Evolutionary conservation across 23 red algal genomes (phyloP).

Genomic region (Gracilaria vermiculophylla): DNA sequence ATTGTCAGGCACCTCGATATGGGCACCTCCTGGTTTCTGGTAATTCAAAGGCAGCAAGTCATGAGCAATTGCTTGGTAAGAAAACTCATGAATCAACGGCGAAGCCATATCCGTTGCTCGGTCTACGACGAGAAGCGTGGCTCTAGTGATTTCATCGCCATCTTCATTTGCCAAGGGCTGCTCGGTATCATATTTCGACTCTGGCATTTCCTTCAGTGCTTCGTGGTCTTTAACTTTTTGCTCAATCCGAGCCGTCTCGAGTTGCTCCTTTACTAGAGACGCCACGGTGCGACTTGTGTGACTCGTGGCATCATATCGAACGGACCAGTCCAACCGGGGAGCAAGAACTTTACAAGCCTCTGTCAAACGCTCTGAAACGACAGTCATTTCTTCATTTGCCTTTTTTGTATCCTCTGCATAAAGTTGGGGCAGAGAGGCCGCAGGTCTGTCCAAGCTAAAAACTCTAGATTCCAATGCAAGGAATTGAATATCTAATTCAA

Average conservation of each 20-base stretch:
- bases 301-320: conserved; percentile 59
- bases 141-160: conserved; percentile 1
- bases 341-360: conserved; percentile 45
- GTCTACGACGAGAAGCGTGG: conserved; percentile 82
- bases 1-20: conserved; percentile 65
- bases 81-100: conserved; percentile 90
- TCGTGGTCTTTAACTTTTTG: conserved; percentile 15
- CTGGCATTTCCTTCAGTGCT: neutral
- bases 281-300: conserved; percentile 42
- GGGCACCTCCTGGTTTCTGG: conserved; percentile 74
- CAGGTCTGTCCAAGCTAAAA: conserved; percentile 84
- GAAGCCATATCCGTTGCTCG: conserved; percentile 74
- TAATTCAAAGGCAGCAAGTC: conserved; percentile 78
- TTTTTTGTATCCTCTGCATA: conserved; percentile 11
- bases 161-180: conserved; percentile 25
- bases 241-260: conserved; percentile 40
- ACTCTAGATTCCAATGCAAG: conserved; percentile 76
- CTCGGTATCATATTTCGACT: conserved; percentile 3
- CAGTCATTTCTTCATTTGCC: conserved; percentile 44
- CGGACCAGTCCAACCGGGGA: conserved; percentile 54
- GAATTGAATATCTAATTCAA: conserved; percentile 87
- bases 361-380: conserved; percentile 41
- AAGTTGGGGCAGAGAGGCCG: conserved; percentile 46
- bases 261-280: conserved; percentile 64
- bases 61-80: conserved; percentile 95